Evolutionary conservation across 768 basidiomycete genomes (phyloP), one percentile per base, ranked within the genome.

Genomic region (Gautieria morchelliformis): DNA sequence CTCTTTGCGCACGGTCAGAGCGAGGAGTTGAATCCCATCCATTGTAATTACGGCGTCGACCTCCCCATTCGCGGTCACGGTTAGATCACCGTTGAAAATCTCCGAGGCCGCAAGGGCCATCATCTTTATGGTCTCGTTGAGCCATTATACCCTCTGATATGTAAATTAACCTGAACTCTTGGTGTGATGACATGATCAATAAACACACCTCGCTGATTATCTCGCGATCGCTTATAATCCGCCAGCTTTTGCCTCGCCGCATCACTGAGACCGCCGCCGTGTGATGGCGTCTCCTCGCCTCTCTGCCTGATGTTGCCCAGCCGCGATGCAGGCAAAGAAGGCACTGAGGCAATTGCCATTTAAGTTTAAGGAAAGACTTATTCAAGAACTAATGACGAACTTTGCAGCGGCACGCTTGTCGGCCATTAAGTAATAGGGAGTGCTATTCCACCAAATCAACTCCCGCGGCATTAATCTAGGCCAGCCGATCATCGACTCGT

Each of bases 81-180:
- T 98, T 97, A 15, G 83, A 79, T n/a, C 95, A 81, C n/a, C 87
- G 81, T 60, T 96, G 85, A 67, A 94, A 98, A 60, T 96, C 93
- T 11, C 89, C 90, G 1, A 96, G 74, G n/a, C 93, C 93, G 60
- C 79, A 83, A 2, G 84, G 84, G 8, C 68, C 83, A 59, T 86
- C 81, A 14, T 68, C 67, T 48, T 79, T 72, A 44, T 71, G 76
- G 59, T 82, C 83, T 24, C 81, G 78, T 10, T 72, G 69, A 4
- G 83, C 84, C 1, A 74, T 70, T 30, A 90, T 81, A n/a, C 89
- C 89, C 73, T 90, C 89, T 89, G 62, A 11, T 3, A 24, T 12
- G 19, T 20, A 9, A 15, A 19, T n/a, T 20, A 39, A 22, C 14
- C n/a, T n/a, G n/a, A n/a, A 30, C 19, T 24, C 35, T 30, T 24